Conservation (phyloP, 164 flowering plant species). For the Cinnamomum chago region DNA sequence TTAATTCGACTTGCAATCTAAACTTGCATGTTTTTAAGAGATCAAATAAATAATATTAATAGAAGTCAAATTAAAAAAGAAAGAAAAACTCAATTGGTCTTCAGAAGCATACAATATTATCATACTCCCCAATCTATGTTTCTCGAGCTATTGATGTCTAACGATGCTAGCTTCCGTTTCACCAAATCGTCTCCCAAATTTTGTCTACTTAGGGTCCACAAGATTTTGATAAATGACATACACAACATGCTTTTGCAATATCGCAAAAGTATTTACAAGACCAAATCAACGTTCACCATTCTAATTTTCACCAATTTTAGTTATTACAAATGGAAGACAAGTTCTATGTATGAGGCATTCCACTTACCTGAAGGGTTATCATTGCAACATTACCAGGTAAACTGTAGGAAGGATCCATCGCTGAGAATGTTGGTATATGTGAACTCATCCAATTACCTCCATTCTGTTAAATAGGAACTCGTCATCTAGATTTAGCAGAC, state of each 20-base stretch:
- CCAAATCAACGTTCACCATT: too few species aligned
- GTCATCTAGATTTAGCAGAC: constrained; percentile 3
- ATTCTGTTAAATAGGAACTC: constrained; percentile 44
- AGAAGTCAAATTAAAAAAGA: not conserved
- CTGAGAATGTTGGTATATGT: constrained; percentile 53
- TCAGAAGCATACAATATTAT: too few species aligned
- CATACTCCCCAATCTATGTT: too few species aligned
- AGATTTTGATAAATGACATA: too few species aligned
- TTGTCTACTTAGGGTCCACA: too few species aligned
- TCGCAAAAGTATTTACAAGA: too few species aligned
- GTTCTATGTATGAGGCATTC: not conserved
- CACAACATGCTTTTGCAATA: too few species aligned
- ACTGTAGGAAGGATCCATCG: constrained; percentile 60
- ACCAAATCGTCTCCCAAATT: too few species aligned
- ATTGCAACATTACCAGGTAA: constrained; percentile 75
- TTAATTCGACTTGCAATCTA: not conserved
- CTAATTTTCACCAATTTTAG: not conserved
- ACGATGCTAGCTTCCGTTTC: too few species aligned
- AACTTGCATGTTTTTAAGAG: not conserved
- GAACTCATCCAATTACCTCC: constrained; percentile 46
- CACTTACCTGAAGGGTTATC: constrained; percentile 70
- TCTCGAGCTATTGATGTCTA: too few species aligned
- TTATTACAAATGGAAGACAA: not conserved
- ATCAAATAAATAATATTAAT: not conserved
- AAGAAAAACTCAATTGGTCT: not conserved